A percentile compares a stretch with the other conserved stretches of the same genome.
phyloP scores from a whole-genome alignment of 148 eudicot species.

The Salicornia ramosissima region DNA sequence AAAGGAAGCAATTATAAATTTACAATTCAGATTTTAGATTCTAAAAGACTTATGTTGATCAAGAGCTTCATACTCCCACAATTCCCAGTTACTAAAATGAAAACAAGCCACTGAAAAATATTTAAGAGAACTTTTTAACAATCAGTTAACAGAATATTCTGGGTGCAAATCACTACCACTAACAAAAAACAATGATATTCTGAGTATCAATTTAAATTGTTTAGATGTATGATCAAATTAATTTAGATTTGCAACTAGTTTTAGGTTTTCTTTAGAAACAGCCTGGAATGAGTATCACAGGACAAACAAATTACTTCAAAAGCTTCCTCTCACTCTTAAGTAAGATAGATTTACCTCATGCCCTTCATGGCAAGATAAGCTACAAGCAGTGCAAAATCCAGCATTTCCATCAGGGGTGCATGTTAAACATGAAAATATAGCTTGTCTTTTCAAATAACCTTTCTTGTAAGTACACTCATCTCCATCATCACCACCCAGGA shows the following conservation, averaged over 20 bases:
- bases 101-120: not conserved
- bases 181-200: too few species aligned
- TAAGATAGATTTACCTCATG: slow-evolving; percentile 63
- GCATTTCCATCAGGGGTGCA: slow-evolving; percentile 98
- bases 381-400: slow-evolving; percentile 92
- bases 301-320: not conserved
- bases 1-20: not conserved
- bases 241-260: not conserved
- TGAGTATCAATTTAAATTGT: too few species aligned
- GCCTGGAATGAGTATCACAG: not conserved
- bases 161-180: too few species aligned
- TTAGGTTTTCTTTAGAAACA: not conserved
- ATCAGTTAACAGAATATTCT: too few species aligned
- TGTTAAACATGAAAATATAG: slow-evolving; percentile 94
- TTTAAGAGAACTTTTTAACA: too few species aligned
- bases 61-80: not conserved
- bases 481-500: slow-evolving; percentile 96
- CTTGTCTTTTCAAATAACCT: slow-evolving; percentile 96
- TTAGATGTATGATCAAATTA: too few species aligned
- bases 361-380: slow-evolving; percentile 89
- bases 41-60: not conserved
- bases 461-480: slow-evolving; percentile 82
- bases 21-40: not conserved
- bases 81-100: not conserved
- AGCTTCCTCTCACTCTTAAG: not conserved